These are phyloP conservation scores for Monilinia vaccinii-corymbosi DNA, from an alignment of 2,329 filamentous ascomycete species.

Conservation along the genomic window DNA sequence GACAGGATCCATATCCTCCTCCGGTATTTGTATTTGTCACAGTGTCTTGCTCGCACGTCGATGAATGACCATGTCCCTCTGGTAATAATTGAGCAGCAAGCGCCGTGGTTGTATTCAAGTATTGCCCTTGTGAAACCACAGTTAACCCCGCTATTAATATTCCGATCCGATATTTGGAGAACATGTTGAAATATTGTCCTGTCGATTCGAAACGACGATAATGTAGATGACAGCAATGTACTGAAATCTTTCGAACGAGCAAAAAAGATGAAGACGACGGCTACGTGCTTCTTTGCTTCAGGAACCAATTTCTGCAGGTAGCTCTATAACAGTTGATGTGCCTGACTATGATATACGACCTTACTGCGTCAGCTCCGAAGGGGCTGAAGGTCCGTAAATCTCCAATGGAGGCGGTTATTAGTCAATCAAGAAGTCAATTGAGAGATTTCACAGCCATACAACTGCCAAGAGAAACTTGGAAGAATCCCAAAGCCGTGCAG, in stretches of 20 bases:
- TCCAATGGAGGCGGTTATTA: background rate
- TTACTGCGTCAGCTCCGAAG: conserved; percentile 1
- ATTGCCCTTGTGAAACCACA: conserved; percentile 14
- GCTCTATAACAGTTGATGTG: conserved; percentile 2
- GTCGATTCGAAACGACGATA: conserved; percentile 19
- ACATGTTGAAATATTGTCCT: conserved; percentile 14
- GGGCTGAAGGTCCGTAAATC: conserved; percentile 4
- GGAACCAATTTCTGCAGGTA: conserved; percentile 11
- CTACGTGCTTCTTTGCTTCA: conserved; percentile 16
- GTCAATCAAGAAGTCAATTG: conserved; percentile 3
- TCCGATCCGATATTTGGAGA: conserved; percentile 2
- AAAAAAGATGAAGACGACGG: conserved; percentile 15
- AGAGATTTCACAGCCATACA: background rate
- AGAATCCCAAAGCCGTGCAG: conserved; percentile 16
- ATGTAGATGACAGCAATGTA: conserved; percentile 18
- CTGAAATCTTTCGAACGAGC: conserved; percentile 22
- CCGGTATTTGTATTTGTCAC: background rate
- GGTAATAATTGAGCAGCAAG: background rate
- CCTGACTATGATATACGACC: conserved; percentile 10
- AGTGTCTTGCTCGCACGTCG: background rate
- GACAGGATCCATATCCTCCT: conserved; percentile 7
- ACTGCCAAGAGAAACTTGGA: conserved; percentile 7
- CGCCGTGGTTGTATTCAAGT: conserved; percentile 5
- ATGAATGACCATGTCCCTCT: background rate
- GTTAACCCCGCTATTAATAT: conserved; percentile 14